phyloP scores from a whole-genome alignment of 495 filamentous ascomycete genomes.

The Beverwykella pulmonaria region DNA sequence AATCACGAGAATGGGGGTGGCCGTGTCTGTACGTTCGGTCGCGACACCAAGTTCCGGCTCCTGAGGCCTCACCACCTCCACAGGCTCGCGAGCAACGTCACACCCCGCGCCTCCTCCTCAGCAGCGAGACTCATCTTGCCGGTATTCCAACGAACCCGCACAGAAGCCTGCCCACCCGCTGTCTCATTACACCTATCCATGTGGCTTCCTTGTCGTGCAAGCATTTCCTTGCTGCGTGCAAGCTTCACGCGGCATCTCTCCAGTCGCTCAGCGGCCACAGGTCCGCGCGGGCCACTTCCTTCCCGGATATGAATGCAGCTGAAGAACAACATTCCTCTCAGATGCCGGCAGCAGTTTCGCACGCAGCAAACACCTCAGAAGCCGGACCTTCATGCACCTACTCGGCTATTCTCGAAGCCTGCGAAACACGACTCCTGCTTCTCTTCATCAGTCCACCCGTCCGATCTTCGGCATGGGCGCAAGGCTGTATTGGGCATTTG shows the following conservation, averaged over 20 bases:
- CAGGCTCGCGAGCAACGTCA: not conserved
- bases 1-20: not conserved
- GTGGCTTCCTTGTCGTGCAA: conserved; percentile 15
- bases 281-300: not conserved
- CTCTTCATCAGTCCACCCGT: not conserved
- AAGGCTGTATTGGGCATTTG: not conserved
- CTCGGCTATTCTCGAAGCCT: not conserved
- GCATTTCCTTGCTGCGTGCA: conserved; percentile 18
- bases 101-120: not conserved
- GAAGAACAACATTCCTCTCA: not conserved
- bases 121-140: not conserved
- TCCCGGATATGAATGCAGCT: not conserved
- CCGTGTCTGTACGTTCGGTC: not conserved
- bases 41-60: too few species aligned
- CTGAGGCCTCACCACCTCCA: too few species aligned
- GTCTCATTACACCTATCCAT: conserved; percentile 16
- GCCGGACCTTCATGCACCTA: not conserved
- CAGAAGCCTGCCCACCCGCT: not conserved
- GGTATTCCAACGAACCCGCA: not conserved
- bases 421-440: not conserved
- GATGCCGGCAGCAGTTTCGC: too few species aligned
- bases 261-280: conserved; percentile 18
- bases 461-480: not conserved
- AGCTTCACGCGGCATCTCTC: conserved; percentile 13
- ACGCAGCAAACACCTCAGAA: not conserved